These are phyloP conservation scores for Bimuria novae-zelandiae DNA, from an alignment of 2,329 filamentous ascomycete genomes.

Conservation along the genomic window DNA sequence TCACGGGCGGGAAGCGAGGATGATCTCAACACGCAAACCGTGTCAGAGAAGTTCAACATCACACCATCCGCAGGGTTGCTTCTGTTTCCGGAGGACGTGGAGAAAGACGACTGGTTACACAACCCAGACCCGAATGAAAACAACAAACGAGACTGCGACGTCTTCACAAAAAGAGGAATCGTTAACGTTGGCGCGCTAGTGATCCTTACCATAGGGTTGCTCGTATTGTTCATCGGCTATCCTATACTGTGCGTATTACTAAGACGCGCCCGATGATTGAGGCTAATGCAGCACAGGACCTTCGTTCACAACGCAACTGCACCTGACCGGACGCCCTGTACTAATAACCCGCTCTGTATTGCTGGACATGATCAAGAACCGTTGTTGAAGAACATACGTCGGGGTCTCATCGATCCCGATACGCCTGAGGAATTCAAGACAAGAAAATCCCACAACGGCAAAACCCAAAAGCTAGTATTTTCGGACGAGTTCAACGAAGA, in stretches of 20 bases:
- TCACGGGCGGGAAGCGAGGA: constrained; percentile 68
- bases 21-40: constrained; percentile 71
- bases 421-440: constrained; percentile 63
- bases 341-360: constrained; percentile 55
- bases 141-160: constrained; percentile 64
- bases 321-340: constrained; percentile 44
- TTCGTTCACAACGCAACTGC: constrained; percentile 57
- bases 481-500: constrained; percentile 73
- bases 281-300: constrained; percentile 52
- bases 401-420: constrained; percentile 67
- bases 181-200: constrained; percentile 67
- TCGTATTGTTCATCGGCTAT: constrained; percentile 71
- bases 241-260: constrained; percentile 64
- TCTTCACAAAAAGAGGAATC: constrained; percentile 67
- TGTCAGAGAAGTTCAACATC: constrained; percentile 75
- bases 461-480: constrained; percentile 68
- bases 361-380: constrained; percentile 53
- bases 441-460: constrained; percentile 63
- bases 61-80: constrained; percentile 68
- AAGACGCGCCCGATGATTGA: background rate
- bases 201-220: constrained; percentile 63
- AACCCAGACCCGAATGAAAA: constrained; percentile 70
- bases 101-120: constrained; percentile 74
- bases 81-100: constrained; percentile 72
- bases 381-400: constrained; percentile 64